Evolutionary conservation across 805 yeast genomes (phyloP).

Genomic region (Tetrapisispora nanseiensis): DNA sequence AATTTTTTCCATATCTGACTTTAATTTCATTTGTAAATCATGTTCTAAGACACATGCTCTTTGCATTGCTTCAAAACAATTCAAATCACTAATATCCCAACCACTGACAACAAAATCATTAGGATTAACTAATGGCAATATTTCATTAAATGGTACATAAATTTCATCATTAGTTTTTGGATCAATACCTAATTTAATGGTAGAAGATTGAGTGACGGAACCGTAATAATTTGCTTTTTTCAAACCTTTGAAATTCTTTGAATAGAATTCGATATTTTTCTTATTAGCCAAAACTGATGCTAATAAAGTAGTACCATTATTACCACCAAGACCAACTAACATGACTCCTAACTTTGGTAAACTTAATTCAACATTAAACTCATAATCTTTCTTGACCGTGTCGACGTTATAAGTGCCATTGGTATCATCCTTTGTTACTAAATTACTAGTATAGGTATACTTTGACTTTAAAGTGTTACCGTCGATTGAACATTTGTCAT

Average conservation of each 20-base stretch:
- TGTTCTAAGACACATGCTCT: constrained; percentile 82
- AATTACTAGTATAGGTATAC: constrained; percentile 60
- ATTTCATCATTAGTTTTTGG: constrained; percentile 65
- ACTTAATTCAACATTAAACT: constrained; percentile 74
- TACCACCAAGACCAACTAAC: constrained; percentile 94
- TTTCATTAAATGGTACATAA: constrained; percentile 83
- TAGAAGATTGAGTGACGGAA: constrained; percentile 87
- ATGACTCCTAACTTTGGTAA: constrained; percentile 81
- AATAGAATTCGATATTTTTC: constrained; percentile 64
- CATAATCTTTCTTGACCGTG: constrained; percentile 63
- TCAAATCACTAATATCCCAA: constrained; percentile 80
- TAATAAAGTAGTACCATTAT: constrained; percentile 86
- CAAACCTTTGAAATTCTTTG: constrained; percentile 56
- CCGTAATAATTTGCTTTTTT: constrained; percentile 79
- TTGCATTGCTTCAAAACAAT: constrained; percentile 68
- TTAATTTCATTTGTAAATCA: constrained; percentile 69
- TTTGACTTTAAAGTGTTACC: constrained; percentile 44
- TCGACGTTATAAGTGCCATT: constrained; percentile 53
- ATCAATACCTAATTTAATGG: constrained; percentile 84
- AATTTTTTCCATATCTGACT: constrained; percentile 48
- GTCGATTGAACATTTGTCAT: constrained; percentile 42
- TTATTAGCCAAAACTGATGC: constrained; percentile 83
- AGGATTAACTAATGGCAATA: constrained; percentile 83
- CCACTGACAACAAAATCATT: constrained; percentile 86
- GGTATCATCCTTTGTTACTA: constrained; percentile 42